Evolutionary conservation across 495 filamentous ascomycete genomes (phyloP), one percentile per base, ranked within the genome.

Genomic region (Aspergillus biplanus): DNA sequence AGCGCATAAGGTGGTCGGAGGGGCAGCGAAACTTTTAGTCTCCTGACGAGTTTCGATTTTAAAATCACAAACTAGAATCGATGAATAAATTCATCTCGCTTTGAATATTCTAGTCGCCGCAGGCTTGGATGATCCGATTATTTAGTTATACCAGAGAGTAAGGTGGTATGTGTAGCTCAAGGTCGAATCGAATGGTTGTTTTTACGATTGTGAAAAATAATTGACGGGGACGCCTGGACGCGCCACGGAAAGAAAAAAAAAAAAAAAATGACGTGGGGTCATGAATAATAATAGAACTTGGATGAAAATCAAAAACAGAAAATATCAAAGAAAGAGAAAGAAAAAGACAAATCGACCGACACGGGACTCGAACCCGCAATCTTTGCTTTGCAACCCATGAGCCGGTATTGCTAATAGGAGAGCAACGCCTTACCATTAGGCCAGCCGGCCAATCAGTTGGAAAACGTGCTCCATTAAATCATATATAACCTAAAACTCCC

Each of bases 391-490:
- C 55, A 46, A n/a, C 35, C 7, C 4, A 7, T 33, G 16, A 44
- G 16, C 12, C 9, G 1, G 7, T n/a, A 3, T n/a, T n/a, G 9
- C 5, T 35, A 33, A 56, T 57, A 57, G 59, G 48, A 61, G 50
- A 53, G 46, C 34, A 54, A 52, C 50, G 59, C 59, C 50, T 54
- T 61, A 54, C 59, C 59, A 61, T 61, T 61, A 54, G 50, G 59
- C 59, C 59, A 61, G 49, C 49, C 49, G 59, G 59, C 59, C 59
- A 44, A 53, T 50, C 27, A 13, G 27, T 27, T 27, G 21, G 21
- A 27, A 27, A 27, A 27, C 21, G 21, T 27, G 21, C 21, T 27
- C 21, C 21, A 2, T 27, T 27, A 27, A 27, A 27, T 27, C 21
- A 27, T 27, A 27, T 27, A 27, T 27, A 27, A 27, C 21, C 2